Conservation (phyloP, 257 asterid genomes). For the Jasminum sambac region DNA sequence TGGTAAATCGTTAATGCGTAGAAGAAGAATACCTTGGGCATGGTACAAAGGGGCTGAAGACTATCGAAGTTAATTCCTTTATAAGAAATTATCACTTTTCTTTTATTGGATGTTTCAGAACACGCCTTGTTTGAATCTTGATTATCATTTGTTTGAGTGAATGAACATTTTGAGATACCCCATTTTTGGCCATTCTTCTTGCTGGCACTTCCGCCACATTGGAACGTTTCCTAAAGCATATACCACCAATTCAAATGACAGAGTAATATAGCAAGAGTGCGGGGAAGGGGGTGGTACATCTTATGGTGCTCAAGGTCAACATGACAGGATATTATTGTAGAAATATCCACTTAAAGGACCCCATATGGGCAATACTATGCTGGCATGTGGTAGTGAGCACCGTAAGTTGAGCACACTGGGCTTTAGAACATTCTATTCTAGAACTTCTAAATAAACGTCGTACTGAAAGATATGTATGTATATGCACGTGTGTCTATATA, state of each 20-base stretch:
- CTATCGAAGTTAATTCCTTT: slow-evolving; percentile 56
- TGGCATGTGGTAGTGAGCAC: too few species aligned
- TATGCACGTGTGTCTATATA: too few species aligned
- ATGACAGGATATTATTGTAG: too few species aligned
- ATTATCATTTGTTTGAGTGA: slow-evolving; percentile 42
- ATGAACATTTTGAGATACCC: slow-evolving; percentile 66
- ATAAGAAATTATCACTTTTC: slow-evolving; percentile 36
- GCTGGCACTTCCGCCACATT: slow-evolving; percentile 87
- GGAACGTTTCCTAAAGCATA: slow-evolving; percentile 52
- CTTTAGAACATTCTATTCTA: too few species aligned
- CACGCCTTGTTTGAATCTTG: slow-evolving; percentile 34
- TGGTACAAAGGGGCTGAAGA: slow-evolving; percentile 66
- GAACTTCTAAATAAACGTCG: too few species aligned
- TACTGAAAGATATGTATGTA: too few species aligned
- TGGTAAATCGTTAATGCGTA: not conserved
- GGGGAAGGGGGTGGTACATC: not conserved
- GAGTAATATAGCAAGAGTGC: slow-evolving; percentile 1
- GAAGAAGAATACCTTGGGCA: slow-evolving; percentile 58
- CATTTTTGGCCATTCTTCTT: slow-evolving; percentile 93
- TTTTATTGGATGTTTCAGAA: slow-evolving; percentile 31
- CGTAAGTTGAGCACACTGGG: too few species aligned
- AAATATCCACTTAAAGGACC: too few species aligned
- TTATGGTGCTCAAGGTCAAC: too few species aligned
- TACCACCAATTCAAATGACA: slow-evolving; percentile 19
- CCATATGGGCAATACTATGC: too few species aligned